Evolutionary conservation across 116 monocot genomes (phyloP).

Genomic region (Posidonia oceanica): DNA sequence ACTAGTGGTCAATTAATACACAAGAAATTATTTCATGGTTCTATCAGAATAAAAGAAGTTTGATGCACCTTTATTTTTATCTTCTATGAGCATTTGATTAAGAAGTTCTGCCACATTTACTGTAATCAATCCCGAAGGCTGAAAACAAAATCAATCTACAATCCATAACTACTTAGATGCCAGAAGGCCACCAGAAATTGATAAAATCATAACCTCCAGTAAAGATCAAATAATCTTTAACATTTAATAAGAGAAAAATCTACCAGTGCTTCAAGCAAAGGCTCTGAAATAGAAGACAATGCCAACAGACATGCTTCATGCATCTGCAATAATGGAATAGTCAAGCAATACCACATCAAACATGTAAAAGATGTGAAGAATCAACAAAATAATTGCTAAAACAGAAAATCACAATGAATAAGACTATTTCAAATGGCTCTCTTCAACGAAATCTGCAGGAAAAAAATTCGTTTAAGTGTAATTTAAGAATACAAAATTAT

Average conservation of each 20-base stretch:
- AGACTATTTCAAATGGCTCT: too few relatives aligned
- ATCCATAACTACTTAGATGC: background rate
- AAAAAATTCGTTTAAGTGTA: too few relatives aligned
- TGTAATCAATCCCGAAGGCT: slow-evolving; percentile 41
- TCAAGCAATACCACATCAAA: background rate
- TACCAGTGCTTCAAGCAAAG: slow-evolving; percentile 77
- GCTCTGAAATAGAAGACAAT: slow-evolving; percentile 62
- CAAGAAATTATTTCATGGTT: background rate
- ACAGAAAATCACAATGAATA: too few relatives aligned
- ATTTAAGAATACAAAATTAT: too few relatives aligned
- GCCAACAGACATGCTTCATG: slow-evolving; percentile 89
- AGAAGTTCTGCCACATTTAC: slow-evolving; percentile 32
- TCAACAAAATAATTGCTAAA: background rate
- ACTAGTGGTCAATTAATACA: slow-evolving; percentile 1
- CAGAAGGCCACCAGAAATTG: background rate
- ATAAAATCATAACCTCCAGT: background rate
- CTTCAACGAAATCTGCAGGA: too few relatives aligned
- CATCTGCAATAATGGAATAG: slow-evolving; percentile 38
- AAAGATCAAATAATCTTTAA: background rate
- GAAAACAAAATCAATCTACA: slow-evolving; percentile 4
- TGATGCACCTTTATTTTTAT: slow-evolving; percentile 32
- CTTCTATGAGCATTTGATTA: slow-evolving; percentile 66
- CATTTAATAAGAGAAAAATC: slow-evolving; percentile 5
- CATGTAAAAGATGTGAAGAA: background rate
- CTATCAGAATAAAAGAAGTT: background rate